Base-by-base conservation (phyloP, 2,329 filamentous ascomycete genomes). In the Metarhizium anisopliae region DNA sequence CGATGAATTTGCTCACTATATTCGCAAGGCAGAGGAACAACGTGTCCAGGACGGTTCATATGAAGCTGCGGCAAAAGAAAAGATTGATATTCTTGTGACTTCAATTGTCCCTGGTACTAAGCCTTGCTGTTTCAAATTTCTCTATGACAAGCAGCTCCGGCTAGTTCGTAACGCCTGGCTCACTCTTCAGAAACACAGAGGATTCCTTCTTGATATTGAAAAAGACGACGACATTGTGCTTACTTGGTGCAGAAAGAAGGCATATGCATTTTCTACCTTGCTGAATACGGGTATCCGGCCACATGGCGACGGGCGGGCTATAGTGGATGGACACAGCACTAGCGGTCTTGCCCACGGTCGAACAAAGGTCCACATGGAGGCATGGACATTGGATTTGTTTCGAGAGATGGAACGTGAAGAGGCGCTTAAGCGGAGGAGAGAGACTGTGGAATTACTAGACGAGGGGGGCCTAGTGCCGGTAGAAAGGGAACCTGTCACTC, bases 101-200 rank as follows among this genome's bases (percentile, higher is more conserved):
- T 89, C 91, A 0, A 70, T 75, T 3, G 78, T 96, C 6, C 75
- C 80, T 1, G 74, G 77, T 49, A 81, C 87, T 0, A 79, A 73
- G 30, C 71, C 81, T 20, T 67, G 53, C 8, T 66, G 90, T 36
- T 73, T 89, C 52, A 84, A 79, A n/a, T n/a, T 88, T 43, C 83
- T 82, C 62, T 77, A 89, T 58, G 81, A 81, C 38, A 87, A 89
- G 64, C 76, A 80, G 2, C 74, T 96, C 6, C 79, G 81, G 58
- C 74, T 87, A 55, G 82, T 92, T 5, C 81, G 85, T n/a, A 68
- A 82, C 40, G 82, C 81, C 13, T 96, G 90, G 89, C 82, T 87
- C 62, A 71, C 75, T 11, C 77, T 78, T 54, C 86, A 92, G 65
- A 68, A 68, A 1, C 78, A 69, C 2, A 69, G 73, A 2, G 66